Evolutionary conservation across 805 yeast species (phyloP), one percentile per base, ranked within the genome.

Genomic region (Schizosaccharomyces octosporus): DNA sequence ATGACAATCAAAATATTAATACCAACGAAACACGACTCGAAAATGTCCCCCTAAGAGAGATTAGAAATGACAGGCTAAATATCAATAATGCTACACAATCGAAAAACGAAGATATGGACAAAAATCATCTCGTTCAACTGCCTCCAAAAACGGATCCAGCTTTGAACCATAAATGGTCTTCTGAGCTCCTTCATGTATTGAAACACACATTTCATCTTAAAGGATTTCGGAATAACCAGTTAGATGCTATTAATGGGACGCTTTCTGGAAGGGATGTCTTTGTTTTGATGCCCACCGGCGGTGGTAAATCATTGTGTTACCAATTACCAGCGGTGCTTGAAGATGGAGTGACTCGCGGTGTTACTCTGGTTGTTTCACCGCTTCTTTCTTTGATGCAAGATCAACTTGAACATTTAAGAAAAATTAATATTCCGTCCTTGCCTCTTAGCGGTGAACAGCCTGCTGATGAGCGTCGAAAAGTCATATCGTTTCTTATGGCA

Each of bases 251-350:
- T 5, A 81, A 83, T 66, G 83, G 95, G 1, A 83, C 78, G 1
- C 86, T 39, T 68, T 83, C 78, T 4, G 95, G 96, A 0, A 77
- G 78, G 55, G 98, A 93, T 70, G 95, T 86, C 0, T 87, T 93
- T 72, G 97, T 93, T 1, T 75, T 93, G 66, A 90, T 93, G 95
- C 98, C 98, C 0, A 93, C 98, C 0, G 98, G 98, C 48, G 98
- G 98, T 60, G 98, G 98, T 60, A 93, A 93, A 69, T 89, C 97
- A 0, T 72, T 93, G 39, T 93, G 98, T 69, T 93, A 89, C 71
- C 98, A 93, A 71, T 75, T 93, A 45, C 97, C 98, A 0, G 96
- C 98, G 0, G 74, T 93, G 55, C 81, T 90, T 1, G 75, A 76
- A 54, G 75, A 83, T 1, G 96, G 96, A 1, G 75, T 70, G 27